phyloP scores from a whole-genome alignment of 768 basidiomycete genomes.

The Rhizopogon roseolus region DNA sequence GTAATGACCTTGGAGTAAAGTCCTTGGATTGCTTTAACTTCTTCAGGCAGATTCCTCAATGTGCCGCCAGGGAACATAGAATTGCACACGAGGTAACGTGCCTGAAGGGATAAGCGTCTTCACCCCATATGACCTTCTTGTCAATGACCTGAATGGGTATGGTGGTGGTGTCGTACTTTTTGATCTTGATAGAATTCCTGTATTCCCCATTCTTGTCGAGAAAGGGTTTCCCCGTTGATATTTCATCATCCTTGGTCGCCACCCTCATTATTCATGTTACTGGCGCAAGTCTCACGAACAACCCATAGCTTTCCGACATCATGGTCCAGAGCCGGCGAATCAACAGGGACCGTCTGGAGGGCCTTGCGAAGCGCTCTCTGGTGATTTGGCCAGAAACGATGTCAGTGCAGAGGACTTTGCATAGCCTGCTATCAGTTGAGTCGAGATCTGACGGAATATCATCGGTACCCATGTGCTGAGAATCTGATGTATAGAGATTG shows the following conservation, averaged over 20 bases:
- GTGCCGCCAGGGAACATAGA: slow-evolving; percentile 16
- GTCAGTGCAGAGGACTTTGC: slow-evolving; percentile 46
- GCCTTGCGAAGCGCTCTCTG: slow-evolving; percentile 40
- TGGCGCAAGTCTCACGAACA: slow-evolving; percentile 54
- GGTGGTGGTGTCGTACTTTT: slow-evolving; percentile 50
- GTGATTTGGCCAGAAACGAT: slow-evolving; percentile 52
- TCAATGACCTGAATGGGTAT: slow-evolving; percentile 61
- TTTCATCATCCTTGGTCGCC: slow-evolving; percentile 39
- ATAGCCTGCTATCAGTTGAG: slow-evolving; percentile 56
- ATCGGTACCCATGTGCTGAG: no score
- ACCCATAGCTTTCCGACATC: slow-evolving; percentile 41
- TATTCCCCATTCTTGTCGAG: slow-evolving; percentile 26
- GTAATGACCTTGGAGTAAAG: slow-evolving; percentile 51
- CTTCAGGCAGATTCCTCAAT: slow-evolving; percentile 25
- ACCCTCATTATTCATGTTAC: slow-evolving; percentile 59
- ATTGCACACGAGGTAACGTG: slow-evolving; percentile 26
- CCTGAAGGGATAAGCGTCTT: slow-evolving; percentile 59
- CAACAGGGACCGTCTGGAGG: slow-evolving; percentile 25
- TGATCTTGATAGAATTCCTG: slow-evolving; percentile 31
- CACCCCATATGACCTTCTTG: slow-evolving; percentile 54
- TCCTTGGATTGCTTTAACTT: slow-evolving; percentile 39
- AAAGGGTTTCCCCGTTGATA: slow-evolving; percentile 42
- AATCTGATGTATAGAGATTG: slow-evolving; percentile 43
- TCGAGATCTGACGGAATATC: slow-evolving; percentile 52
- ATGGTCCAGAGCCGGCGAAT: slow-evolving; percentile 16